These are phyloP conservation scores for Penicillium fuscoglaucum DNA, from an alignment of 2,329 filamentous ascomycete genomes.

Conservation along the genomic window DNA sequence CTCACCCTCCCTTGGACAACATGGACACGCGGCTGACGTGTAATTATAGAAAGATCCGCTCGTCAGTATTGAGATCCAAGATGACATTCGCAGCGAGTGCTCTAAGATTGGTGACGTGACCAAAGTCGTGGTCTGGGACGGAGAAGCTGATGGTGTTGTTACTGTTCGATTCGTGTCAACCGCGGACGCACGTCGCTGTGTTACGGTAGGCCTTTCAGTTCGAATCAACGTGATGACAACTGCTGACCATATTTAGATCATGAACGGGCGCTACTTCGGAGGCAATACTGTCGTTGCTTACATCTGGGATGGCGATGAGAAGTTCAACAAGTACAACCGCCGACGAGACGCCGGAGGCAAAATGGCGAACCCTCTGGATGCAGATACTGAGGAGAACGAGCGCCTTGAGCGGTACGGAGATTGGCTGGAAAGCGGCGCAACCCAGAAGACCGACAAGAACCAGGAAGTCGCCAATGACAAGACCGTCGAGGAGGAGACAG, in stretches of 20 bases:
- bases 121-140: slow-evolving; percentile 86
- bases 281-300: slow-evolving; percentile 70
- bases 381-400: slow-evolving; percentile 49
- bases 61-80: slow-evolving; percentile 84
- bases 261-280: slow-evolving; percentile 79
- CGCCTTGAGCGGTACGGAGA: slow-evolving; percentile 52
- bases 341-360: slow-evolving; percentile 36
- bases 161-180: slow-evolving; percentile 77
- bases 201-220: slow-evolving; percentile 45
- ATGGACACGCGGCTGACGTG: slow-evolving; percentile 19
- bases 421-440: slow-evolving; percentile 43
- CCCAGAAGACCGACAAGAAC: slow-evolving; percentile 1
- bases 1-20: background rate
- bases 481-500: background rate
- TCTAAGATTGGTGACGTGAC: slow-evolving; percentile 82
- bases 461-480: background rate
- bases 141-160: slow-evolving; percentile 79
- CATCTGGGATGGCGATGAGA: slow-evolving; percentile 69
- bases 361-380: slow-evolving; percentile 39
- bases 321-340: slow-evolving; percentile 66
- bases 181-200: slow-evolving; percentile 70
- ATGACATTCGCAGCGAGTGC: slow-evolving; percentile 90
- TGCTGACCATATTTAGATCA: slow-evolving; percentile 47
- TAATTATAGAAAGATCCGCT: slow-evolving; percentile 66
- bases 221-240: background rate